phyloP scores from a whole-genome alignment of 2,329 filamentous ascomycete genomes.

The Hirsutella rhossiliensis region DNA sequence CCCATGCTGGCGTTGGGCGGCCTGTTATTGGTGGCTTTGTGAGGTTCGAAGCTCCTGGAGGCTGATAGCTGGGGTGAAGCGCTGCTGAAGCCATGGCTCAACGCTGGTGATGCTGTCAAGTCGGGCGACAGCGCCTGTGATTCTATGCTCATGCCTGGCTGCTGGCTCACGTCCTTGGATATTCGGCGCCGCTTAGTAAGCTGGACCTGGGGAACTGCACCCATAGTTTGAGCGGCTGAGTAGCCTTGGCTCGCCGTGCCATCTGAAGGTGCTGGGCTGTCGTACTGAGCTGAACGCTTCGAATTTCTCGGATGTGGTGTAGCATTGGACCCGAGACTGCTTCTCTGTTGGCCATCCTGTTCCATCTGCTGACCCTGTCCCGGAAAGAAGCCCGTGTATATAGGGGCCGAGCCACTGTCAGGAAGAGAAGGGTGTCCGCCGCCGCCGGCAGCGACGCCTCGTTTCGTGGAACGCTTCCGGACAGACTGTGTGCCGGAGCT shows the following conservation, averaged over 20 bases:
- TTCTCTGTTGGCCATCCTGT: not conserved
- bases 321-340: not conserved
- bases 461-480: not conserved
- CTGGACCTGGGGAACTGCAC: conserved; percentile 4
- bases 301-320: not conserved
- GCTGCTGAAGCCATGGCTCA: conserved; percentile 3
- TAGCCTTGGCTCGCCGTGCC: not conserved
- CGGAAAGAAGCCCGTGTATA: not conserved
- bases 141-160: conserved; percentile 2
- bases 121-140: conserved; percentile 5
- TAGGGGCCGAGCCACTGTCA: not conserved
- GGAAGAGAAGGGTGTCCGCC: not conserved
- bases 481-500: not conserved
- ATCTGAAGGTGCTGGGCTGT: not conserved
- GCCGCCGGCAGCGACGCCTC: not conserved
- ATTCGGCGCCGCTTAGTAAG: conserved; percentile 14
- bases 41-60: conserved; percentile 8
- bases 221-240: conserved; percentile 1
- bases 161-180: conserved; percentile 10
- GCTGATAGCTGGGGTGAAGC: conserved; percentile 3
- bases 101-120: conserved; percentile 5
- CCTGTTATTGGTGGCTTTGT: conserved; percentile 2
- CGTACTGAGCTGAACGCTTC: conserved; percentile 1
- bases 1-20: conserved; percentile 1
- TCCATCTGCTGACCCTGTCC: too few species aligned